phyloP scores from a whole-genome alignment of 257 asterid species.

The Primulina tabacum region DNA sequence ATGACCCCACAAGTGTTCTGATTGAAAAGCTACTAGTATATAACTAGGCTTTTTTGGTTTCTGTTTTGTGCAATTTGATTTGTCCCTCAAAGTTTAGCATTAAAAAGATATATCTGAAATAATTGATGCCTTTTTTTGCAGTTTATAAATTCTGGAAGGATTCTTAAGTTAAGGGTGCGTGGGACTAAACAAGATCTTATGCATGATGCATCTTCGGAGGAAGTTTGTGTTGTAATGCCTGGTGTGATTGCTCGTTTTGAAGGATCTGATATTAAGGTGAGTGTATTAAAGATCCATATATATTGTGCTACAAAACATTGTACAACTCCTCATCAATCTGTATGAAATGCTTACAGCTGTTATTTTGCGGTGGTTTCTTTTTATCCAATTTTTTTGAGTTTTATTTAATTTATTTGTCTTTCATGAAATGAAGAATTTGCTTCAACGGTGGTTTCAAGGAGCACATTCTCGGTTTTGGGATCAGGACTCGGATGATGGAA shows the following conservation, averaged over 20 bases:
- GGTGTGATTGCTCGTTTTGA: conserved; percentile 28
- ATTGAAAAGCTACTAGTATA: not conserved
- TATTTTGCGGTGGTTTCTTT: not conserved
- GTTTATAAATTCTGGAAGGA: conserved; percentile 72
- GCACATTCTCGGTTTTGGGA: conserved; percentile 53
- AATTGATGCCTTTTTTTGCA: conserved; percentile 27
- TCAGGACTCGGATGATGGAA: conserved; percentile 32
- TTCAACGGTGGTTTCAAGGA: conserved; percentile 58
- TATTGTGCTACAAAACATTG: not conserved
- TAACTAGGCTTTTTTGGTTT: not conserved
- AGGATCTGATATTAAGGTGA: conserved; percentile 90
- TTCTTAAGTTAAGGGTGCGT: conserved; percentile 77
- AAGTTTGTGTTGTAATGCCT: not conserved
- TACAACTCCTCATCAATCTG: not conserved
- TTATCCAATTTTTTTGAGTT: not conserved
- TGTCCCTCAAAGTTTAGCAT: not conserved
- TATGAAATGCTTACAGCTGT: not conserved
- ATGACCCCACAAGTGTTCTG: not conserved
- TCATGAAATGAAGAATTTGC: conserved; percentile 54
- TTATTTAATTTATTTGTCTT: conserved; percentile 7
- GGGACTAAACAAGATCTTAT: conserved; percentile 61
- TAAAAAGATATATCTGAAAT: too few relatives aligned
- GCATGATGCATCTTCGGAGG: conserved; percentile 57
- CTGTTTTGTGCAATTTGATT: not conserved
- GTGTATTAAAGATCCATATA: not conserved